Conservation (phyloP, 352 stramenopile genomes). For the Phytophthora macrochlamydospora region DNA sequence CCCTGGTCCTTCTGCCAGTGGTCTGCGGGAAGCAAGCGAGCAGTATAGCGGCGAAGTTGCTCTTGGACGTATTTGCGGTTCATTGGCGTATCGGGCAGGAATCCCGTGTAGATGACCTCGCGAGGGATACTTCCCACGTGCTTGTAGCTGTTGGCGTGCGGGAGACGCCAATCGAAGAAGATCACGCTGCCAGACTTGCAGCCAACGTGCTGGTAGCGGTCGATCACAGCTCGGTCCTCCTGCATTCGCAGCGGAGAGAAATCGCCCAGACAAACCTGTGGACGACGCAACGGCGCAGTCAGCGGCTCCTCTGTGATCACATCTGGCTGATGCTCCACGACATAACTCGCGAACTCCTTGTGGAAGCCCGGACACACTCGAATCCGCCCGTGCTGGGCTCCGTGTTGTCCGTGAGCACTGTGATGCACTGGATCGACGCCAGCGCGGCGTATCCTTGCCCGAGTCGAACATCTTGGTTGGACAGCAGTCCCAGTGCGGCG, state of each 20-base stretch:
- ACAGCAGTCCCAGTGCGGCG: conserved; percentile 89
- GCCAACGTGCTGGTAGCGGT: conserved; percentile 69
- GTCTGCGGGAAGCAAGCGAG: conserved; percentile 64
- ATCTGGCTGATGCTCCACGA: conserved; percentile 27
- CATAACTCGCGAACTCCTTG: conserved; percentile 82
- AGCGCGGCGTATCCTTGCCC: conserved; percentile 73
- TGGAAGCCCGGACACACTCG: conserved; percentile 88
- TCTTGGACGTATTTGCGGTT: conserved; percentile 77
- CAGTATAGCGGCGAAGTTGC: conserved; percentile 74
- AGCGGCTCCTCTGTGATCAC: conserved; percentile 11
- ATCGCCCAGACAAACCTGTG: conserved; percentile 85
- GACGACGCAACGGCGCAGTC: conserved; percentile 30
- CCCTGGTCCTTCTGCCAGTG: conserved; percentile 81
- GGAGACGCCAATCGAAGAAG: conserved; percentile 89
- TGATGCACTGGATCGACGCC: conserved; percentile 91
- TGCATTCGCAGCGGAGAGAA: conserved; percentile 88
- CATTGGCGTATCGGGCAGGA: conserved; percentile 72
- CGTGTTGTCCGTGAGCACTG: conserved; percentile 76
- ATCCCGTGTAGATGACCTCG: conserved; percentile 88
- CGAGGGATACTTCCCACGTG: conserved; percentile 63
- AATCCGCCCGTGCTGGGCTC: conserved; percentile 82
- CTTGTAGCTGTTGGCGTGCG: conserved; percentile 88
- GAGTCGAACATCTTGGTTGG: conserved; percentile 76
- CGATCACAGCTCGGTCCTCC: conserved; percentile 80
- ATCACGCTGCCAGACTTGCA: conserved; percentile 78